Percentiles rank a stretch among this genome's conserved stretches.
Evolutionary conservation across 1,139 yeast species (phyloP).

Genomic region (Entelexis paramagnoliae): DNA sequence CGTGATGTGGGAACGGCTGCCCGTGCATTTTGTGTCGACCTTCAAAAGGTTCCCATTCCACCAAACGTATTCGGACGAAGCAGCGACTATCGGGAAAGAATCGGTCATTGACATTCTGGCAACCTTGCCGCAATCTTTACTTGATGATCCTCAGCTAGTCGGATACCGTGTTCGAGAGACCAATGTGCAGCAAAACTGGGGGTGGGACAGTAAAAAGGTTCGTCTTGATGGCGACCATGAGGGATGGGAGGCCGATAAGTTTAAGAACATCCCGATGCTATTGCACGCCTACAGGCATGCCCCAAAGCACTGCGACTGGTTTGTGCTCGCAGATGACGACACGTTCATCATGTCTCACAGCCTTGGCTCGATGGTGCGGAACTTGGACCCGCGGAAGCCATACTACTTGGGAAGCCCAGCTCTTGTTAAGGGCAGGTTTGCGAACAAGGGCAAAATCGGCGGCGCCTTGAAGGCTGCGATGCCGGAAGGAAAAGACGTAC

Average conservation of each 20-base stretch:
- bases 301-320: slow-evolving; percentile 26
- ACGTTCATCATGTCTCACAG: slow-evolving; percentile 26
- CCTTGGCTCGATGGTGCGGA: slow-evolving; percentile 22
- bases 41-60: slow-evolving; percentile 31
- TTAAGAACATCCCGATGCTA: slow-evolving; percentile 24
- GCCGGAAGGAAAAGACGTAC: background rate
- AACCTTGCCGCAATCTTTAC: slow-evolving; percentile 26
- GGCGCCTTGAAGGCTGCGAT: background rate
- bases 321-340: slow-evolving; percentile 28
- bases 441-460: slow-evolving; percentile 11
- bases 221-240: slow-evolving; percentile 12
- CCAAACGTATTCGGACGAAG: slow-evolving; percentile 32
- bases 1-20: slow-evolving; percentile 33
- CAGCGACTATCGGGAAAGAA: slow-evolving; percentile 30
- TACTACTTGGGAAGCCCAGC: slow-evolving; percentile 26
- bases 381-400: slow-evolving; percentile 23
- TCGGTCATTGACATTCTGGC: slow-evolving; percentile 30
- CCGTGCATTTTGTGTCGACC: slow-evolving; percentile 32
- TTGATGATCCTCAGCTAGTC: slow-evolving; percentile 23
- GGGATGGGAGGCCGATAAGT: slow-evolving; percentile 25
- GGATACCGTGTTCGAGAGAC: slow-evolving; percentile 28
- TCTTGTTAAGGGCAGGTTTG: background rate
- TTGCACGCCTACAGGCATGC: slow-evolving; percentile 23
- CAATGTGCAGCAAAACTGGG: slow-evolving; percentile 26
- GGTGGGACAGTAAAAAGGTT: slow-evolving; percentile 23